Base-by-base conservation (phyloP, 116 monocot genomes). In the Thalassia testudinum region DNA sequence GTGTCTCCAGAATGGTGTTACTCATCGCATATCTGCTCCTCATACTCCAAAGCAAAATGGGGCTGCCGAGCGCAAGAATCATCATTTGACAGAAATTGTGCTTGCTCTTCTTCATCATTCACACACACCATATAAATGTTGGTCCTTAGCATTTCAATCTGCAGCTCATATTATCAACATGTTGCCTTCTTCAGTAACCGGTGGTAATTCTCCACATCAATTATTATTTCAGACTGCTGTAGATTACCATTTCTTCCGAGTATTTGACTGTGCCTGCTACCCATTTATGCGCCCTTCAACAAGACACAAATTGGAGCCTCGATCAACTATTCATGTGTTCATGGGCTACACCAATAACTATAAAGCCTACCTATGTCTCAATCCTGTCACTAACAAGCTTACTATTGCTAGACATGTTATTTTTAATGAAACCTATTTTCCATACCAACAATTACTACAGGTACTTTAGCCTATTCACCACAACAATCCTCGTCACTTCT, bases 251-350 rank as follows among this genome's bases (percentile, higher is more conserved):
- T 24, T 50, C 12, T 21, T 61, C 2, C 12, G 10, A 14, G 10
- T 16, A 2, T 61, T 50, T 50, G 61, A 37, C 0, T 61, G 61
- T 61, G 37, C 49, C 1, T 61, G 61, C 17, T 61, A 22, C 17
- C 61, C 61, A 0, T 13, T 30, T 16, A 21, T 61, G 13, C 47
- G 29, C 0, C 45, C 47, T 19, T 30, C 3, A 11, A 47, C 26
- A 12, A 1, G 7, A 27, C 45, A 61, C 21, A 61, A 61, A 25
- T 5, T 61, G 0, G 12, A 49, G 15, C 21, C 14, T 38, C 4
- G 24, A 2, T 49, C 37, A 0, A 14, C 30, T 4, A 1, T 13
- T 0, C 26, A 25, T 7, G 12, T 37, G 7, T 61, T 60, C 27
- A 2, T 60, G 15, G 48, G 60, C 21, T 60, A 48, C 24, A 27